Base-by-base conservation (phyloP, 2,329 filamentous ascomycete species). In the Ophiognomonia clavigignenti-juglandacearum region DNA sequence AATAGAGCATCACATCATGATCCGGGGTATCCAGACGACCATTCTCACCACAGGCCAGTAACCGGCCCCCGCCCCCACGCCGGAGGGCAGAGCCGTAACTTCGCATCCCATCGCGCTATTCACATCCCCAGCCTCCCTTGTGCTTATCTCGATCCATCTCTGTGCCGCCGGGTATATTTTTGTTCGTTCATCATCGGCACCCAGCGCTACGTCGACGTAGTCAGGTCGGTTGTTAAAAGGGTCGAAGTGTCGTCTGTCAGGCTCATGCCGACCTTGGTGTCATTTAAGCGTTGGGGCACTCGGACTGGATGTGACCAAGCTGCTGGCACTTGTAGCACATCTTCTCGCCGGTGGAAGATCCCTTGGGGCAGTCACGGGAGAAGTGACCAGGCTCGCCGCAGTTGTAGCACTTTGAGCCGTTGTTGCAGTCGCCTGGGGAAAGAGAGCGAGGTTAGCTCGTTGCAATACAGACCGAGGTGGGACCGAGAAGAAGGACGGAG, bases 391-490 rank as follows among this genome's bases (percentile, higher is more conserved):
- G 86, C 76, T 96, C 90, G 64, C 81, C 81, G 59, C 93, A 97
- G 83, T 96, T 96, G 84, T 97, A 98, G 85, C 93, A 98, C 80
- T 97, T 97, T 78, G 95, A 92, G 63, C 93, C 93, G 70, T 97
- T 95, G 61, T 92, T 95, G 74, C 93, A 98, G 73, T 97, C 93
- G 59, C 80, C 79, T 82, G 48, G 18, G 6, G 8, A 1, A 22
- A 20, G 40, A 41, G 40, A 41, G 59, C 47, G 41, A 42, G 32
- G 44, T 36, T 27, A 45, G 39, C 6, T 14, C 13, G 13, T 5
- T 31, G 39, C 4, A 19, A 29, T 23, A 14, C n/a, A 19, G 19
- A 10, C 8, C 13, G 23, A 5, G 20, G 20, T 20, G 34, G 34
- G 18, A 19, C 8, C 9, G 11, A 4, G 18, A 6, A 34, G 3